phyloP scores from a whole-genome alignment of 805 yeast genomes.

The Cyberlindnera amylophila region DNA sequence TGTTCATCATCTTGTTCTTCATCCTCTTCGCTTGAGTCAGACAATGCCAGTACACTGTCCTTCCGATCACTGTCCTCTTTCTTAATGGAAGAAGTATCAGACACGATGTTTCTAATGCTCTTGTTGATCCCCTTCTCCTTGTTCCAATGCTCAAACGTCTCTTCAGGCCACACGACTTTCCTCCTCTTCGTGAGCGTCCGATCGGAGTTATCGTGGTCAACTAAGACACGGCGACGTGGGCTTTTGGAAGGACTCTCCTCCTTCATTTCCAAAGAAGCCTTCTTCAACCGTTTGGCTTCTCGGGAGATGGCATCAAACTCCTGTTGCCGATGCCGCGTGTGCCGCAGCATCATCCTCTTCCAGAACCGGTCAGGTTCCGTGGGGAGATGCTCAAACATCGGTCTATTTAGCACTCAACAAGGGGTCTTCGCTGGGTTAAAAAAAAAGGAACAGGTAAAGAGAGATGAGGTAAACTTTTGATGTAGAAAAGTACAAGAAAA shows the following conservation, averaged over 20 bases:
- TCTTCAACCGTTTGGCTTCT: no score
- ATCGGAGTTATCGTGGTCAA: conserved; percentile 3
- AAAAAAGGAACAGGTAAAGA: no score
- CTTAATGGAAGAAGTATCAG: neutral
- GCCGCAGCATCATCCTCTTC: no score
- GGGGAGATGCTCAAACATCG: no score
- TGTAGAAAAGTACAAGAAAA: no score
- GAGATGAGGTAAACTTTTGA: no score
- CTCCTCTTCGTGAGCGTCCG: neutral
- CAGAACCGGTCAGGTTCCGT: no score
- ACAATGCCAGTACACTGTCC: neutral
- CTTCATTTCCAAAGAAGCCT: neutral
- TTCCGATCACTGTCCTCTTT: neutral
- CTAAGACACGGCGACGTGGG: neutral
- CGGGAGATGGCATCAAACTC: no score
- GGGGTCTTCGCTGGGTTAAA: no score
- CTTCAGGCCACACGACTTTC: neutral
- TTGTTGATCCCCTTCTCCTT: neutral
- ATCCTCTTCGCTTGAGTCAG: neutral
- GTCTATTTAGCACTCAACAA: no score
- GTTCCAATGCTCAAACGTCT: conserved; percentile 1
- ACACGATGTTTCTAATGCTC: neutral
- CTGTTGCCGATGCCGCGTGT: no score
- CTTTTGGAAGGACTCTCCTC: neutral
- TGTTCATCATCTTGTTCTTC: neutral